Evolutionary conservation across 305 asterid genomes (phyloP).

Genomic region (Fraxinus baroniana): DNA sequence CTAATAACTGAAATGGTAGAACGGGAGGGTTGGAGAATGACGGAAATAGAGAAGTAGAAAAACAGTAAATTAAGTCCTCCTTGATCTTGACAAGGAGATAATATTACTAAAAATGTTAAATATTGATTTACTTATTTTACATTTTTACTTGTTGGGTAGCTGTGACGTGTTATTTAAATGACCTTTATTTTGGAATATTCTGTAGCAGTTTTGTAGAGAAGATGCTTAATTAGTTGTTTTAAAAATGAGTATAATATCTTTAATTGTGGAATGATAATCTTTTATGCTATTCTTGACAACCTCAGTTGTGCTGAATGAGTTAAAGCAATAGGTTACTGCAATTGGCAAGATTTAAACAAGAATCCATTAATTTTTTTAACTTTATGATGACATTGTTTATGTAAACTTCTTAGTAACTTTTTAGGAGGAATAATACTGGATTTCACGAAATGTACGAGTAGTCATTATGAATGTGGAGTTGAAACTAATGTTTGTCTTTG

Average conservation of each 20-base stretch:
- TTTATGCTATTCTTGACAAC: background rate
- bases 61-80: background rate
- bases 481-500: too few species aligned
- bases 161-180: background rate
- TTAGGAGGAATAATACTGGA: too few species aligned
- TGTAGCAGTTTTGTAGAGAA: background rate
- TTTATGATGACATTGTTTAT: background rate
- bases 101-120: background rate
- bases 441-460: too few species aligned
- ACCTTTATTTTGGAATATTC: background rate
- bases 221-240: background rate
- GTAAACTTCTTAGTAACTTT: too few species aligned
- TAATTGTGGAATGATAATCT: background rate
- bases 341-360: background rate
- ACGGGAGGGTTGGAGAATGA: too few species aligned
- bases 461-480: too few species aligned
- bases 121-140: background rate
- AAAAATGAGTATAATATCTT: background rate
- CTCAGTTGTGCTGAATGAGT: background rate
- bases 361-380: background rate
- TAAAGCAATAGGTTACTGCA: background rate
- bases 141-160: background rate
- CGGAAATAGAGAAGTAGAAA: background rate
- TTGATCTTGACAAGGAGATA: background rate
- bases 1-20: too few species aligned